Conservation (phyloP, 345 rosid species). For the Rhizophora mangle region DNA sequence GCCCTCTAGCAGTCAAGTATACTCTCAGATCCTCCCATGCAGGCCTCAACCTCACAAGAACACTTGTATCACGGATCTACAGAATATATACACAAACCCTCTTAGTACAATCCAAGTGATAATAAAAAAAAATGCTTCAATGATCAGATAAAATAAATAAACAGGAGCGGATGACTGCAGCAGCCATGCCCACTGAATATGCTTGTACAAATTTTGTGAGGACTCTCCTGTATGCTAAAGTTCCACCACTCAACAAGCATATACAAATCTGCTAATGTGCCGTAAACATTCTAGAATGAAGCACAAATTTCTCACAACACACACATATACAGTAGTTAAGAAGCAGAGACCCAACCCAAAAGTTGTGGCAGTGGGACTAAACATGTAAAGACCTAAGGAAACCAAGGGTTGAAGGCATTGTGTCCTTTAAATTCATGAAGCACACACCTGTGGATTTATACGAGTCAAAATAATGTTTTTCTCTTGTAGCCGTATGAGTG, state of each 20-base stretch:
- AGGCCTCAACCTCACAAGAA: constrained; percentile 98
- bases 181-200: too few relatives aligned
- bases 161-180: neutral
- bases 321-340: too few relatives aligned
- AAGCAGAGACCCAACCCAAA: neutral
- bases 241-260: too few relatives aligned
- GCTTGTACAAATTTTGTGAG: too few relatives aligned
- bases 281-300: neutral
- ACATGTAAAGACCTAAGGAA: neutral
- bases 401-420: neutral
- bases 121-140: neutral
- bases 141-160: constrained; percentile 13
- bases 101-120: too few relatives aligned
- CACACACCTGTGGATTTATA: constrained; percentile 84
- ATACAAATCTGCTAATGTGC: too few relatives aligned
- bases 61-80: constrained; percentile 97
- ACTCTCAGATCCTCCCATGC: constrained; percentile 95
- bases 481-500: constrained; percentile 80
- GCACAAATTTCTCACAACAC: neutral
- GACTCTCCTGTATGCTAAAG: too few relatives aligned
- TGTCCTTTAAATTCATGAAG: constrained; percentile 10
- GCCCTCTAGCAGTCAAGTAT: constrained; percentile 92
- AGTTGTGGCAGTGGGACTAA: neutral
- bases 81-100: neutral
- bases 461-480: constrained; percentile 91